phyloP scores from a whole-genome alignment of 768 basidiomycete genomes.

The Boletus coccyginus region DNA sequence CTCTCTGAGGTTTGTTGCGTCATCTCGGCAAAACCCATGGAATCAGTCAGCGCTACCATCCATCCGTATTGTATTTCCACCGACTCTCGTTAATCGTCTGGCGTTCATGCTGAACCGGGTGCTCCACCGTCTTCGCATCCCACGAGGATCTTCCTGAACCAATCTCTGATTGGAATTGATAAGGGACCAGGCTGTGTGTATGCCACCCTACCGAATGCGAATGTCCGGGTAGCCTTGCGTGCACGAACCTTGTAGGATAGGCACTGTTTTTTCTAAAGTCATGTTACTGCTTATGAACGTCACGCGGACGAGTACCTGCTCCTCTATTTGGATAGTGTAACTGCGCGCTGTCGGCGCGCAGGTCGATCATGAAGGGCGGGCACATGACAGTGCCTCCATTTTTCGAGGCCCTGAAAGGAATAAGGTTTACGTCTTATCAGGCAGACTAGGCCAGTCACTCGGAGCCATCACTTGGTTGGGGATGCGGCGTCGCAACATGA shows the following conservation, averaged over 20 bases:
- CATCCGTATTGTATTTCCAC: background rate
- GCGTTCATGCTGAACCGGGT: constrained; percentile 3
- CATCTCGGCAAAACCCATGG: background rate
- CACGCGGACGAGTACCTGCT: background rate
- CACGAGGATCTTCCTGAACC: background rate
- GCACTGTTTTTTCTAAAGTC: background rate
- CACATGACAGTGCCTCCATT: constrained; percentile 19
- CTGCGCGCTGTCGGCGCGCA: background rate
- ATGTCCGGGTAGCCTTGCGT: background rate
- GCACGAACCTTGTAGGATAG: background rate
- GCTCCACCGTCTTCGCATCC: background rate
- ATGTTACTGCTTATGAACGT: background rate
- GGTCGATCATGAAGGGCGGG: constrained; percentile 25
- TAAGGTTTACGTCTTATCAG: background rate
- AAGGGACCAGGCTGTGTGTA: background rate
- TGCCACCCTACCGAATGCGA: background rate
- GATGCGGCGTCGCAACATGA: background rate
- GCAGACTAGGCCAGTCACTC: background rate
- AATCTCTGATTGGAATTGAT: background rate
- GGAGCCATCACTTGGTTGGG: constrained; percentile 7
- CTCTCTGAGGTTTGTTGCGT: background rate
- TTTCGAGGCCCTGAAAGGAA: background rate
- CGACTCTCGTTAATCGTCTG: background rate
- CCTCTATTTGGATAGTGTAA: background rate
- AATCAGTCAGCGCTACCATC: background rate